Base-by-base conservation (phyloP, 768 basidiomycete species). In the Pleurotus tuoliensis region DNA sequence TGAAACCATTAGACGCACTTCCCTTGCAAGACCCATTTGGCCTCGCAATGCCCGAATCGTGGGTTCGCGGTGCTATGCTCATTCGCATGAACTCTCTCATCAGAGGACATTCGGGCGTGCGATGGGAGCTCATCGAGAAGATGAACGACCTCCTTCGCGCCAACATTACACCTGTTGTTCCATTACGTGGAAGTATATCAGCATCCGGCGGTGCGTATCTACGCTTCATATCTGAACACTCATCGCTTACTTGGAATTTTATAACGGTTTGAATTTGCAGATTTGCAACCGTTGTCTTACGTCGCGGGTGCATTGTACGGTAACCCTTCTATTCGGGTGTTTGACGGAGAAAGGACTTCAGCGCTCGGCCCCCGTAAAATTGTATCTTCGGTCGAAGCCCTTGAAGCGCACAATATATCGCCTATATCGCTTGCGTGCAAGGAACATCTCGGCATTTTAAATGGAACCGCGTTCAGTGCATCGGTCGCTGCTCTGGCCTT, bases 61-160 rank as follows among this genome's bases (percentile, higher is more conserved):
- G 93, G 89, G 92, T 93, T 46, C 82, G 91, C 24, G 89, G 86
- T 38, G 88, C 89, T 0, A 90, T 92, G 62, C 69, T 89, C 22
- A 78, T 92, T 59, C 83, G 90, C 60, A 86, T 88, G 80, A 92
- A 92, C 68, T 89, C 88, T 0, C 80, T 92, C 50, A 84, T 90
- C 62, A 83, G 90, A 40, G 90, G 88, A 0, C 90, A 92, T 68
- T 90, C 88, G 22, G 89, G 86, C 41, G 81, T 91, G n/a, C 80
- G 81, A 59, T 87, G 86, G 86, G 82, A 84, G 61, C 77, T 92
- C 53, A 82, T 92, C 48, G 83, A 89, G 64, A 82, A 83, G 63
- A 84, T 92, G 72, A 74, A 74, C 38, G 76, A 80, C 52, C 75
- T 92, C 16, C 74, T 92, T 12, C 75, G 73, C 34, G 80, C 81